Evolutionary conservation across 1,284 basidiomycete species (phyloP).

Genomic region (Marasmius tenuissimus): DNA sequence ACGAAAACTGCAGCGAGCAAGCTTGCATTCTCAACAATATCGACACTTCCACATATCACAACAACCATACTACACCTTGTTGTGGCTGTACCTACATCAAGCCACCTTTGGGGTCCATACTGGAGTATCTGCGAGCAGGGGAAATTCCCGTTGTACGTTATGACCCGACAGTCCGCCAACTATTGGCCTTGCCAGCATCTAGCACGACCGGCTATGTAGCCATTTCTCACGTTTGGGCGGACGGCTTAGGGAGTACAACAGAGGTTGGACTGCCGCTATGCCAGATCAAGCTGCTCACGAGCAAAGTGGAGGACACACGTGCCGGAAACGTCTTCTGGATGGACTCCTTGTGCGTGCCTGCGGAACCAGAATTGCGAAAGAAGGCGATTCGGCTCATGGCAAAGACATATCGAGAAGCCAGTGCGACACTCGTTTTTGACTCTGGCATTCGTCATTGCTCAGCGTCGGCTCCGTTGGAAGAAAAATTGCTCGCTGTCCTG

Average conservation of each 20-base stretch:
- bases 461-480: background rate
- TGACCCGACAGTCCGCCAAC: background rate
- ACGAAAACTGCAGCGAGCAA: background rate
- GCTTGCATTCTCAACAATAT: background rate
- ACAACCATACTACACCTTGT: background rate
- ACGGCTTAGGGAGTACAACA: background rate
- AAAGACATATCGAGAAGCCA: background rate
- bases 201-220: background rate
- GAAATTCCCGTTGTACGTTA: background rate
- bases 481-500: background rate
- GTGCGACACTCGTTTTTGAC: background rate
- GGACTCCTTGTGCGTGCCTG: background rate
- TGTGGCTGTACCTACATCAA: background rate
- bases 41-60: background rate
- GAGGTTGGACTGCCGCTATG: background rate
- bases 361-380: background rate
- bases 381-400: background rate
- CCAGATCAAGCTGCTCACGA: background rate
- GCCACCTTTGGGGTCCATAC: background rate
- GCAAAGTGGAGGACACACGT: background rate
- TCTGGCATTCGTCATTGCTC: background rate
- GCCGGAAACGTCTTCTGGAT: background rate
- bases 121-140: background rate
- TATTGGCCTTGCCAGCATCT: background rate
- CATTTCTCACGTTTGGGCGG: constrained; percentile 1